Base-by-base conservation (phyloP, 2,329 filamentous ascomycete species). In the Monosporascus sp. region DNA sequence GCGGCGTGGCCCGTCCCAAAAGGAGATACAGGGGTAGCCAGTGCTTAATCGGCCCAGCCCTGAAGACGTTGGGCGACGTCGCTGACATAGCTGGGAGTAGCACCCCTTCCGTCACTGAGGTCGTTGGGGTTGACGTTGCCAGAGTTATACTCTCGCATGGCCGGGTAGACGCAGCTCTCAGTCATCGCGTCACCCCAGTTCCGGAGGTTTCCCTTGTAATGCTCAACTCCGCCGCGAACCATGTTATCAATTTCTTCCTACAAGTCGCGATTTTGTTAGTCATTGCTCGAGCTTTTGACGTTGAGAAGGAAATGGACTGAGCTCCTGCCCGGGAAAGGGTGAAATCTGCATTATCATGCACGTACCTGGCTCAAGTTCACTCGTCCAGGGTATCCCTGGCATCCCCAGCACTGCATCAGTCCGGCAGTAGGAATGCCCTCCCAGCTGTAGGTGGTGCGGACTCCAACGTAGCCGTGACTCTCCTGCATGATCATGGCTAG, bases 401-500 rank as follows among this genome's bases (percentile, higher is more conserved):
- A 68, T 36, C 66, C 68, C 35, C 62, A 62, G 47, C 66, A 66
- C 60, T 74, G 71, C 72, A 74, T 73, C 39, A 74, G 60, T n/a
- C 72, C 71, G 17, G 67, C 70, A 3, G 69, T 71, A 39, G 31
- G 25, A 50, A 67, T 65, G 17, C 63, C 62, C 51, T 73, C 70
- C 18, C 51, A 53, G 58, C 70, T 67, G 45, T n/a, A 56, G 36
- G 70, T 71, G 18, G 70, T 72, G 3, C 36, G 45, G 15, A 71
- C 70, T 14, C 68, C 70, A 27, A 74, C 70, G 53, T 72, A 65
- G 31, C 71, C 72, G 50, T 63, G 65, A 55, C 65, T 70, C 62
- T 74, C 72, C 61, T 74, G 69, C 69, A 74, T 73, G 56, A 74
- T 72, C 56, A 74, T 71, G 49, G 60, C 64, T 48, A 74, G 64